These are phyloP conservation scores for Leccinum cinnamomeum DNA, from an alignment of 1,284 basidiomycete genomes.

Conservation along the genomic window DNA sequence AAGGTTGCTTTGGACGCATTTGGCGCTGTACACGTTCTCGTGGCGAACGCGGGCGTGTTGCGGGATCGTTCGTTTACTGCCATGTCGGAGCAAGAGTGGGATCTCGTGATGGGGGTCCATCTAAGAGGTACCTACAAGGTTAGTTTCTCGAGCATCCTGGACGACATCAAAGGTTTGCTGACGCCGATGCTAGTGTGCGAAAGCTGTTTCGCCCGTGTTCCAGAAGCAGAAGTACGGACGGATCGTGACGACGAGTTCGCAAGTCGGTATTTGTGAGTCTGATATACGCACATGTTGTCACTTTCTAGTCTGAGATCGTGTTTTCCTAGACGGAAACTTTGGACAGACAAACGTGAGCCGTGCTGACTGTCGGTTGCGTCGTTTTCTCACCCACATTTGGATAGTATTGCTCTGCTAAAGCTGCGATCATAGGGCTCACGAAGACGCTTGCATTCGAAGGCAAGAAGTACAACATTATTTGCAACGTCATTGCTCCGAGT, in stretches of 20 bases:
- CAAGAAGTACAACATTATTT: conserved; percentile 85
- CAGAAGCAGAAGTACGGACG: conserved; percentile 97
- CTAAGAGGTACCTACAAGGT: conserved; percentile 79
- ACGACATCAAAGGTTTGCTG: neutral
- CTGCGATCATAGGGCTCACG: conserved; percentile 89
- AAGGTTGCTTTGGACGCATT: conserved; percentile 88
- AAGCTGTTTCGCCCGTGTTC: conserved; percentile 97
- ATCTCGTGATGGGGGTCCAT: conserved; percentile 88
- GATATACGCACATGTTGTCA: neutral
- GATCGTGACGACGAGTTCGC: conserved; percentile 92
- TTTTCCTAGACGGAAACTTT: conserved; percentile 81
- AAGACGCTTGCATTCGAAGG: conserved; percentile 92
- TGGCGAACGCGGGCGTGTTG: conserved; percentile 95
- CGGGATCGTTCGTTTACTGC: conserved; percentile 90
- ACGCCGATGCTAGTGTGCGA: conserved; percentile 60
- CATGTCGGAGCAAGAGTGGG: conserved; percentile 94
- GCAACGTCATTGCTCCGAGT: conserved; percentile 87
- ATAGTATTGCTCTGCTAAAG: conserved; percentile 91
- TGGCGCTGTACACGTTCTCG: conserved; percentile 84
- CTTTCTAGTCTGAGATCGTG: conserved; percentile 4
- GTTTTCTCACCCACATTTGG: conserved; percentile 2
- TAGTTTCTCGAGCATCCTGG: neutral
- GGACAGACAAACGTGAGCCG: conserved; percentile 79
- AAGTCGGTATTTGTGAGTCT: conserved; percentile 85
- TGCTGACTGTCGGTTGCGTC: neutral